phyloP scores from a whole-genome alignment of 441 rosid genomes.

The Manihot esculenta region DNA sequence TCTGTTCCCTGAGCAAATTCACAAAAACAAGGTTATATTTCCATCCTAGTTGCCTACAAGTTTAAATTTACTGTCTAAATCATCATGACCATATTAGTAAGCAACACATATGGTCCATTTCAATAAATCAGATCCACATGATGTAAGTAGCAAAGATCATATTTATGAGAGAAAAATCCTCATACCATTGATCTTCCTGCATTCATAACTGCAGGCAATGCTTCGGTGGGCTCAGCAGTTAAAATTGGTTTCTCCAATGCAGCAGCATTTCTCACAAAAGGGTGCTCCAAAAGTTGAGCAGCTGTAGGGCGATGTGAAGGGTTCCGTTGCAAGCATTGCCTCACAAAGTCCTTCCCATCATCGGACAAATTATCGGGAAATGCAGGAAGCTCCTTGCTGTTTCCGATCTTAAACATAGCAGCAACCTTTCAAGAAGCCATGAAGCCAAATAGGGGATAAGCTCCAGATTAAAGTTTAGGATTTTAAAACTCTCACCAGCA shows the following conservation, averaged over 20 bases:
- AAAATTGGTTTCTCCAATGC: slow-evolving; percentile 61
- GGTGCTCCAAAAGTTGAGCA: slow-evolving; percentile 72
- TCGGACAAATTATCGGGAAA: slow-evolving; percentile 89
- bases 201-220: slow-evolving; percentile 41
- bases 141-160: background rate
- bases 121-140: background rate
- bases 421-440: slow-evolving; percentile 29
- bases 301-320: slow-evolving; percentile 84
- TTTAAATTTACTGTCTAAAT: background rate
- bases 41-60: background rate
- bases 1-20: background rate
- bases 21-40: background rate
- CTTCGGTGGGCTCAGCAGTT: slow-evolving; percentile 40
- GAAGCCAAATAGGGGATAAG: background rate
- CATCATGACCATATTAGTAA: background rate
- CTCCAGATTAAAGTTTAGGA: slow-evolving; percentile 7
- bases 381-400: slow-evolving; percentile 94
- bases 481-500: slow-evolving; percentile 7
- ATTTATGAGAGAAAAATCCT: background rate
- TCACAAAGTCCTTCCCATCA: slow-evolving; percentile 88
- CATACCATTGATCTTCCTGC: slow-evolving; percentile 57
- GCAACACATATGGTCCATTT: background rate
- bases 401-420: slow-evolving; percentile 98
- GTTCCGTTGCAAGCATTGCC: slow-evolving; percentile 77
- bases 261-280: slow-evolving; percentile 71